A percentile compares a stretch with the other conserved stretches of the same genome.
Evolutionary conservation across 805 yeast species (phyloP).

Genomic region (Starmerella stigmatis): DNA sequence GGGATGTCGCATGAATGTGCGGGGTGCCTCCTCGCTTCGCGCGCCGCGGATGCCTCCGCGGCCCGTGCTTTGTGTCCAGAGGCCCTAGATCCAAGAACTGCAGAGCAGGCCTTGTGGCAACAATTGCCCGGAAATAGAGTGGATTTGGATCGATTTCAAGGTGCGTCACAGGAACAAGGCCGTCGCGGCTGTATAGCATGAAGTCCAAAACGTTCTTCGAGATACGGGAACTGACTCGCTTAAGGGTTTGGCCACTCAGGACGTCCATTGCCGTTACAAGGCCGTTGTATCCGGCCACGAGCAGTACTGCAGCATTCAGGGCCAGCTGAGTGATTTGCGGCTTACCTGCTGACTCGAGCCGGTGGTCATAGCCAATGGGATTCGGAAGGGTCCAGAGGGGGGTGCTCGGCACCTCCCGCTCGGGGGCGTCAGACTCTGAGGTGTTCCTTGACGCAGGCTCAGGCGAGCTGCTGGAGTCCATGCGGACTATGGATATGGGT

Average conservation of each 20-base stretch:
- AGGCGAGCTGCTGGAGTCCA: not conserved
- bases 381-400: slow-evolving; percentile 13
- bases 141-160: slow-evolving; percentile 28
- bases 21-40: not conserved
- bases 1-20: not conserved
- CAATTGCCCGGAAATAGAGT: slow-evolving; percentile 25
- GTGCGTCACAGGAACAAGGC: slow-evolving; percentile 25
- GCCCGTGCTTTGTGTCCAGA: not conserved
- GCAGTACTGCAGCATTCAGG: slow-evolving; percentile 26
- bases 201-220: slow-evolving; percentile 25
- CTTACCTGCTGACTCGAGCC: slow-evolving; percentile 4
- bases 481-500: not conserved
- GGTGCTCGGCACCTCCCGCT: slow-evolving; percentile 2
- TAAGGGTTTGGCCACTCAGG: slow-evolving; percentile 25
- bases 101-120: slow-evolving; percentile 25
- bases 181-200: slow-evolving; percentile 17
- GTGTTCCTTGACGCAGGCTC: too few relatives aligned
- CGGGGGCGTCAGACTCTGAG: not conserved
- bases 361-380: slow-evolving; percentile 17
- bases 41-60: not conserved
- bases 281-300: slow-evolving; percentile 27
- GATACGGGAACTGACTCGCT: slow-evolving; percentile 27
- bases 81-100: slow-evolving; percentile 28
- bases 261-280: slow-evolving; percentile 25
- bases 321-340: slow-evolving; percentile 27